phyloP scores from a whole-genome alignment of 306 rosid species.

The Hippophae tibetana region DNA sequence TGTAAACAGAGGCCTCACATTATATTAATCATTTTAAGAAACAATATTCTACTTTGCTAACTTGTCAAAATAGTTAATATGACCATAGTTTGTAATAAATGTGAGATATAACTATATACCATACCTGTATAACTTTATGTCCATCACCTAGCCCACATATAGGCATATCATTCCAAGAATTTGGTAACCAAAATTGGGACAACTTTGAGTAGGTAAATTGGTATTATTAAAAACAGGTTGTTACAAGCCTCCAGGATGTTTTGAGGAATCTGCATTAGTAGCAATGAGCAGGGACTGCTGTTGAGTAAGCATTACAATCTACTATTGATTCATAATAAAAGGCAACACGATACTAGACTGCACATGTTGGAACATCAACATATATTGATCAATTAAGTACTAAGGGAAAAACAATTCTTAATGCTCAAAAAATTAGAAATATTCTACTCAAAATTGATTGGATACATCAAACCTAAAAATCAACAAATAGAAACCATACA shows the following conservation, averaged over 20 bases:
- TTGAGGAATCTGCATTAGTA: slow-evolving; percentile 37
- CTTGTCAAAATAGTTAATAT: too few species aligned
- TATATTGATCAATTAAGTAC: slow-evolving; percentile 12
- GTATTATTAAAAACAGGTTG: slow-evolving; percentile 41
- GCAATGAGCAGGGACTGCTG: slow-evolving; percentile 88
- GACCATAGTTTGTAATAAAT: not conserved
- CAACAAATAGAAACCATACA: not conserved
- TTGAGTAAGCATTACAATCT: slow-evolving; percentile 82
- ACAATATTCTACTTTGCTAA: too few species aligned
- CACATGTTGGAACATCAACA: slow-evolving; percentile 28
- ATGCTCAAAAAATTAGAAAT: not conserved
- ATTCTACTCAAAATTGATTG: not conserved
- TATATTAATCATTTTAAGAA: not conserved
- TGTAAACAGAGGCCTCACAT: slow-evolving; percentile 23
- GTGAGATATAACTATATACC: slow-evolving; percentile 11
- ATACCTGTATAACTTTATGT: slow-evolving; percentile 54
- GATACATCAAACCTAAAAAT: slow-evolving; percentile 3
- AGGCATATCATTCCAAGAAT: slow-evolving; percentile 54
- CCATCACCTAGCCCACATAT: slow-evolving; percentile 45
- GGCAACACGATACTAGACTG: slow-evolving; percentile 86
- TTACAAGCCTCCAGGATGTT: slow-evolving; percentile 31
- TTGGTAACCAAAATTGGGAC: slow-evolving; percentile 58
- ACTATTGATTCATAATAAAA: slow-evolving; percentile 82
- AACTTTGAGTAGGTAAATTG: slow-evolving; percentile 47
- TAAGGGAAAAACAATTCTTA: slow-evolving; percentile 4